phyloP scores from a whole-genome alignment of 345 rosid genomes.

The Arabis alpina region DNA sequence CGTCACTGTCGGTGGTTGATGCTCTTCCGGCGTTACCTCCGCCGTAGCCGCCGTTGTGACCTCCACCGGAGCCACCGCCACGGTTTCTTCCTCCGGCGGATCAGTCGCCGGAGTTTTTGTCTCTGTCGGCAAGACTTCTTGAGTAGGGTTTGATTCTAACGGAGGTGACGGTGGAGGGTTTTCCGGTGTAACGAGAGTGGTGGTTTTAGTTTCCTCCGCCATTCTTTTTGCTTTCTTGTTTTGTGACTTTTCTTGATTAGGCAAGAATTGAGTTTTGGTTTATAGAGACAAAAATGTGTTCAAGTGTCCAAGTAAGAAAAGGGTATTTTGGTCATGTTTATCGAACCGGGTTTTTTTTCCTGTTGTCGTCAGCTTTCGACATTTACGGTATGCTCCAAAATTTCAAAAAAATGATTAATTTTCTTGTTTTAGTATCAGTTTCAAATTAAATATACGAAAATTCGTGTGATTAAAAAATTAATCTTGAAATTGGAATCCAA shows the following conservation, averaged over 20 bases:
- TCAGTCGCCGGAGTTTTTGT: constrained; percentile 32
- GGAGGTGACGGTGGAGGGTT: not conserved
- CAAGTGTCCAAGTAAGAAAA: constrained; percentile 12
- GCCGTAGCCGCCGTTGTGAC: constrained; percentile 25
- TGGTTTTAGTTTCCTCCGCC: constrained; percentile 43
- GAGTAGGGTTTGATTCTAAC: constrained; percentile 30
- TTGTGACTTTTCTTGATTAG: constrained; percentile 19
- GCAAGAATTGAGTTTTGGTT: constrained; percentile 10
- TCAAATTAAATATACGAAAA: constrained; percentile 1
- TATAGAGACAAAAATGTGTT: constrained; percentile 17
- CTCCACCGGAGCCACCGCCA: constrained; percentile 25
- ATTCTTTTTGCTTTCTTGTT: constrained; percentile 27
- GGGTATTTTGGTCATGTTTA: constrained; percentile 26
- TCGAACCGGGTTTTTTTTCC: constrained; percentile 9
- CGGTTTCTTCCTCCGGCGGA: constrained; percentile 27
- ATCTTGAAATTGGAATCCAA: constrained; percentile 27
- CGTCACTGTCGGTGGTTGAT: constrained; percentile 35
- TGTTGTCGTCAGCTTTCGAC: constrained; percentile 20
- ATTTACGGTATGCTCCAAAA: constrained; percentile 8
- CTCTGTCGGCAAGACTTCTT: constrained; percentile 6
- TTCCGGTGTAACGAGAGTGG: constrained; percentile 35
- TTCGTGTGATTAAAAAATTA: not conserved
- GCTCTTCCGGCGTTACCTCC: constrained; percentile 22
- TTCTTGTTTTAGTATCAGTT: not conserved
- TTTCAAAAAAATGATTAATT: not conserved